Evolutionary conservation across 1,284 basidiomycete genomes (phyloP).

Genomic region (Xerocomus cyaneibrunnescens): DNA sequence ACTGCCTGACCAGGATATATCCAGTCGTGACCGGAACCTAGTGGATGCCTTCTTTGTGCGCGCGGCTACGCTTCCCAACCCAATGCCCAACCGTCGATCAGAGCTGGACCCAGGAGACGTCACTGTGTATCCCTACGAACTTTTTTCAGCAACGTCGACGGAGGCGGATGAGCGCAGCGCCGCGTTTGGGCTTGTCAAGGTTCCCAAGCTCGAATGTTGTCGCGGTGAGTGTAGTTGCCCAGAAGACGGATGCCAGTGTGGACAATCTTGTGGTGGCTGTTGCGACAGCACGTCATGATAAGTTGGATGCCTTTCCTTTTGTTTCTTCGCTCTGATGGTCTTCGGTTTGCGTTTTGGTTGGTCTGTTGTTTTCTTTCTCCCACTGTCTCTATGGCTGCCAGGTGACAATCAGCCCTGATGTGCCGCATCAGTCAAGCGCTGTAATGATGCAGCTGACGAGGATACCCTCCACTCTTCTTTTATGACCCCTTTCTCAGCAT

Average conservation of each 20-base stretch:
- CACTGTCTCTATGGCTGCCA: neutral
- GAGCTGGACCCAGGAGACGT: conserved; percentile 51
- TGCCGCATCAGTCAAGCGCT: neutral
- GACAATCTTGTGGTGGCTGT: conserved; percentile 17
- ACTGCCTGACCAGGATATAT: conserved; percentile 35
- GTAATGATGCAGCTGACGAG: neutral
- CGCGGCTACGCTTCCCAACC: conserved; percentile 58
- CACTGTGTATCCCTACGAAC: conserved; percentile 44
- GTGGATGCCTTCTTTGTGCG: conserved; percentile 63
- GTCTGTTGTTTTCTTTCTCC: neutral
- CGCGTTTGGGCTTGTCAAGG: conserved; percentile 49
- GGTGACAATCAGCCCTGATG: neutral
- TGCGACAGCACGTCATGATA: conserved; percentile 6
- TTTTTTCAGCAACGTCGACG: conserved; percentile 28
- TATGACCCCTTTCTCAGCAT: neutral
- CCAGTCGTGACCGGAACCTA: conserved; percentile 34
- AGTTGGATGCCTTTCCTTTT: neutral
- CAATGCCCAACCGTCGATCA: conserved; percentile 46
- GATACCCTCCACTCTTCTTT: neutral
- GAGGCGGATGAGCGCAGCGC: conserved; percentile 37
- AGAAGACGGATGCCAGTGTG: conserved; percentile 17
- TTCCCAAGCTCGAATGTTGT: conserved; percentile 70
- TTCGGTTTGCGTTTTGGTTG: neutral
- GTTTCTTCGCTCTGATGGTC: neutral
- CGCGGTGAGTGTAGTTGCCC: conserved; percentile 55